These are phyloP conservation scores for Lachnellula suecica DNA, from an alignment of 2,329 filamentous ascomycete genomes.

Conservation along the genomic window DNA sequence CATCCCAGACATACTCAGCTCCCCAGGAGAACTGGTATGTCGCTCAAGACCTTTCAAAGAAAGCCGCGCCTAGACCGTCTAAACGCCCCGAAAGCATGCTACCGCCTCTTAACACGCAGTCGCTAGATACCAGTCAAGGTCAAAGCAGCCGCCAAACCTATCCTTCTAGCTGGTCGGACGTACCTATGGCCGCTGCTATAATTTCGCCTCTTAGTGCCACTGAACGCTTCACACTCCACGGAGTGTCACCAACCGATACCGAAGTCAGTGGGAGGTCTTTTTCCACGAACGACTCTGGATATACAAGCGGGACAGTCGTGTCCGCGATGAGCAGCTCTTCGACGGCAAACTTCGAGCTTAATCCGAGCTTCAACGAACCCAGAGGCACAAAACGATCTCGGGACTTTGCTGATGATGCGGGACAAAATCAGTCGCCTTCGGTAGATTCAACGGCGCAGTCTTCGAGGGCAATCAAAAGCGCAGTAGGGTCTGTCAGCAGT, in stretches of 20 bases:
- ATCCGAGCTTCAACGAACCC: constrained; percentile 14
- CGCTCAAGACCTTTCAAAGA: constrained; percentile 1
- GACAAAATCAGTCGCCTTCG: too few relatives aligned
- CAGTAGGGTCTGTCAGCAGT: constrained; percentile 4
- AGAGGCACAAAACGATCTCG: constrained; percentile 15
- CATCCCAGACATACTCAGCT: constrained; percentile 17
- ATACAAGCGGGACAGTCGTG: constrained; percentile 22
- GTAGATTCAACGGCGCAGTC: constrained; percentile 2
- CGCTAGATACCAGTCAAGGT: neutral
- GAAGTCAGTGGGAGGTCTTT: constrained; percentile 21
- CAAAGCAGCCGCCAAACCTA: neutral
- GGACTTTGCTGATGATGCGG: constrained; percentile 10
- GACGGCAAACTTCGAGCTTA: constrained; percentile 8
- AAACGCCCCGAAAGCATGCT: neutral
- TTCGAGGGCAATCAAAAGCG: neutral
- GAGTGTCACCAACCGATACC: constrained; percentile 17
- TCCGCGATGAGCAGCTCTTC: constrained; percentile 10
- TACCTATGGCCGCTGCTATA: constrained; percentile 9
- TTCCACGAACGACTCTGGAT: constrained; percentile 24
- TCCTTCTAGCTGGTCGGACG: constrained; percentile 2
- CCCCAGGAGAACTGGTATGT: constrained; percentile 17
- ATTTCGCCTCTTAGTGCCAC: constrained; percentile 10
- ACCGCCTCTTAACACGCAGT: constrained; percentile 10
- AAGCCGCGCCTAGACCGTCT: neutral
- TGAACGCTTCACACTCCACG: constrained; percentile 6